Evolutionary conservation across 2,329 filamentous ascomycete genomes (phyloP).

Genomic region (Iodosphaeria phyllophila): DNA sequence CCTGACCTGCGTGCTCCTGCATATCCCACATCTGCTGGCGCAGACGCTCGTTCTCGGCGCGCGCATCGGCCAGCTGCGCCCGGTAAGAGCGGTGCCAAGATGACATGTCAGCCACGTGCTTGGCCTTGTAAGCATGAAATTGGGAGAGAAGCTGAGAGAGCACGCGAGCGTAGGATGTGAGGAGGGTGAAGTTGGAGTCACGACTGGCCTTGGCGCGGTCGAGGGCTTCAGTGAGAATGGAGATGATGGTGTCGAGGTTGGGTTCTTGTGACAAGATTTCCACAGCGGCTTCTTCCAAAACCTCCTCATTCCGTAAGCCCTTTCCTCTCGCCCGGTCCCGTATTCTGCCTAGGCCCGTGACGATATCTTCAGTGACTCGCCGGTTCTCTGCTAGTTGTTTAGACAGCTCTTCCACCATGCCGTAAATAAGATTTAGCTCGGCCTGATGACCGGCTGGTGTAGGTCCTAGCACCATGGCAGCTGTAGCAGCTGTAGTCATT

Average conservation of each 20-base stretch:
- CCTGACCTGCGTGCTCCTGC: slow-evolving; percentile 38
- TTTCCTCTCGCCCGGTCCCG: slow-evolving; percentile 34
- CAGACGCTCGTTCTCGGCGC: slow-evolving; percentile 42
- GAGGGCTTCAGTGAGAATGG: slow-evolving; percentile 40
- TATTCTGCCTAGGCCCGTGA: slow-evolving; percentile 41
- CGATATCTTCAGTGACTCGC: slow-evolving; percentile 42
- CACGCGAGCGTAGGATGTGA: slow-evolving; percentile 37
- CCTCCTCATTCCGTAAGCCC: slow-evolving; percentile 35
- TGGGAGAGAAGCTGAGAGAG: slow-evolving; percentile 40
- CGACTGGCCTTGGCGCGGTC: slow-evolving; percentile 41
- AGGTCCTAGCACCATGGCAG: slow-evolving; percentile 26
- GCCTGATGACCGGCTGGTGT: slow-evolving; percentile 50
- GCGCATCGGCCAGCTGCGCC: slow-evolving; percentile 43
- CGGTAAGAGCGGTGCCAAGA: slow-evolving; percentile 50
- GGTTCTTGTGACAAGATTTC: slow-evolving; percentile 38
- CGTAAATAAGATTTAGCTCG: slow-evolving; percentile 49
- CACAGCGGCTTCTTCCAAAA: slow-evolving; percentile 34
- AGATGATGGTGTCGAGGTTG: slow-evolving; percentile 42
- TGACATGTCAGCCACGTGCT: slow-evolving; percentile 40
- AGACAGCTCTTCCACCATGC: slow-evolving; percentile 48
- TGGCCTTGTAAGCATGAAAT: slow-evolving; percentile 46
- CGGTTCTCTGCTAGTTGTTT: slow-evolving; percentile 43
- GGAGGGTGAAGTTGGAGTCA: slow-evolving; percentile 38
- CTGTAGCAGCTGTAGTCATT: slow-evolving; percentile 18
- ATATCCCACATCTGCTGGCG: slow-evolving; percentile 50